Conservation (phyloP, 164 flowering plant genomes). For the Saururus chinensis region DNA sequence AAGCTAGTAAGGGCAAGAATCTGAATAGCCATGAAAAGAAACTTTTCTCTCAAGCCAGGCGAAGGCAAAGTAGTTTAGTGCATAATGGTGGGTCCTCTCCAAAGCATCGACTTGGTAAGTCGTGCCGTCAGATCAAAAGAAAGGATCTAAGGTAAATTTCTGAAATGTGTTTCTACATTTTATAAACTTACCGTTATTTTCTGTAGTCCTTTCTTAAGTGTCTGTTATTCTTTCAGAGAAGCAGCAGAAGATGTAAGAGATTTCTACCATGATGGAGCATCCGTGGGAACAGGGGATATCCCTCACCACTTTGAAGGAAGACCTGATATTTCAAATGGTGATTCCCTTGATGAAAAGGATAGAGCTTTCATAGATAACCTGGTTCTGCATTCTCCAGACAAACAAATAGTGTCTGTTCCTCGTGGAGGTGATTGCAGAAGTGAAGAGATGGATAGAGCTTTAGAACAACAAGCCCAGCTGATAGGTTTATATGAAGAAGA, state of each 20-base stretch:
- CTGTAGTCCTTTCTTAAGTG: no score
- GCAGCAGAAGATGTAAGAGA: constrained; percentile 17
- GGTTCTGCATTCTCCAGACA: constrained; percentile 11
- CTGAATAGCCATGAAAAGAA: constrained; percentile 30
- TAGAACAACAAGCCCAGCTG: constrained; percentile 54
- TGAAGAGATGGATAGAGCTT: constrained; percentile 50
- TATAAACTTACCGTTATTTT: neutral
- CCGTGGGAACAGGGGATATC: constrained; percentile 7
- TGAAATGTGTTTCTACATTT: neutral
- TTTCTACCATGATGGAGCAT: constrained; percentile 15
- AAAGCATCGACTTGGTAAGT: constrained; percentile 46
- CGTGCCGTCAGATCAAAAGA: constrained; percentile 66
- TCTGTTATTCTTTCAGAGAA: constrained; percentile 26
- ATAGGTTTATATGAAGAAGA: constrained; percentile 59
- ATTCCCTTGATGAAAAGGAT: constrained; percentile 12
- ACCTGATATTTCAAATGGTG: constrained; percentile 12
- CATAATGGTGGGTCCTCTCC: constrained; percentile 35
- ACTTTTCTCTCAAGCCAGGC: constrained; percentile 20
- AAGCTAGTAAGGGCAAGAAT: constrained; percentile 28
- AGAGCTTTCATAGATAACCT: constrained; percentile 4
- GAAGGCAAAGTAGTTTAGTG: constrained; percentile 30
- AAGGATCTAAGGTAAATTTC: constrained; percentile 41
- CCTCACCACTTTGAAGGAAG: constrained; percentile 7
- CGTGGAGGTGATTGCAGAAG: constrained; percentile 17
- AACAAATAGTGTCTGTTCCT: constrained; percentile 11